Conservation (phyloP, 148 eudicot genomes). For the Camellia sinensis region DNA sequence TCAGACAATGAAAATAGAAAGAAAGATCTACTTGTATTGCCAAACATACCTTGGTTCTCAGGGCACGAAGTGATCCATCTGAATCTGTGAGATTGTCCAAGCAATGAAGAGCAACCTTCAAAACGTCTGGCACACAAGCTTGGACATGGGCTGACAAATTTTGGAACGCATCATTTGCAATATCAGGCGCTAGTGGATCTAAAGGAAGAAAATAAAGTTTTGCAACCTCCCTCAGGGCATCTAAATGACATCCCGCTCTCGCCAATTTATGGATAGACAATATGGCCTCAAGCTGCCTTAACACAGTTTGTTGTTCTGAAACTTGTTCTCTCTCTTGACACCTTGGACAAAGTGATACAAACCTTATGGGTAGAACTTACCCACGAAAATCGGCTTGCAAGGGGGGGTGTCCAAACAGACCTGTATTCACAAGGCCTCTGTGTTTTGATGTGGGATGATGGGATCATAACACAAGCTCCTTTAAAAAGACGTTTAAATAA, state of each 20-base stretch:
- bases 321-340: constrained; percentile 79
- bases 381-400: no score
- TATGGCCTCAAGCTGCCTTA: constrained; percentile 89
- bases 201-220: constrained; percentile 88
- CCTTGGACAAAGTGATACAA: no score
- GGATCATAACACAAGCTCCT: no score
- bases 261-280: constrained; percentile 67
- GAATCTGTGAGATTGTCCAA: constrained; percentile 77
- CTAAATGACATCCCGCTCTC: constrained; percentile 56
- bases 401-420: no score
- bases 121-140: constrained; percentile 88
- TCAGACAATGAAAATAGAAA: background rate
- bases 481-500: no score
- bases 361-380: no score
- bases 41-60: constrained; percentile 75
- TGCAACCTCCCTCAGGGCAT: constrained; percentile 76
- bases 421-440: no score
- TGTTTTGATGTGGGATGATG: no score
- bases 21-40: background rate
- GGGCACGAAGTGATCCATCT: constrained; percentile 92
- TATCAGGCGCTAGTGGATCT: constrained; percentile 70
- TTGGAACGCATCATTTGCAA: constrained; percentile 49
- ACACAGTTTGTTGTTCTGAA: constrained; percentile 72
- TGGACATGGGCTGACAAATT: constrained; percentile 77
- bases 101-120: constrained; percentile 78